Percentiles rank a stretch among this genome's conserved stretches.
Conservation (phyloP, 2,329 filamentous ascomycete species). For the Seiridium unicorne region DNA sequence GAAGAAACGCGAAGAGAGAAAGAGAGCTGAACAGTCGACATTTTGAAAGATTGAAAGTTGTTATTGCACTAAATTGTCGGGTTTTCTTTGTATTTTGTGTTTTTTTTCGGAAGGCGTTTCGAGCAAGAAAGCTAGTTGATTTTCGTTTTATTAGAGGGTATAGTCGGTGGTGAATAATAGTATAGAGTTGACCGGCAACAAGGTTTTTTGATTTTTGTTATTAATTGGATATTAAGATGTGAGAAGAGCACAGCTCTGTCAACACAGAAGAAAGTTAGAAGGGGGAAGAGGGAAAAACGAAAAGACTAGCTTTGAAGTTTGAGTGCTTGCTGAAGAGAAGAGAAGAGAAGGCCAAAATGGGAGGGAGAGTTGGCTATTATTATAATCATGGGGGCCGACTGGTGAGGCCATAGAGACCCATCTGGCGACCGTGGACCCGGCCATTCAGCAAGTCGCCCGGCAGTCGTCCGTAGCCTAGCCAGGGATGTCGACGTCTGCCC, state of each 20-base stretch:
- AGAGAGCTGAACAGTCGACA: slow-evolving; percentile 90
- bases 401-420: slow-evolving; percentile 28
- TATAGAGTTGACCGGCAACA: slow-evolving; percentile 51
- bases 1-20: slow-evolving; percentile 95
- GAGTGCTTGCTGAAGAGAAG: slow-evolving; percentile 66
- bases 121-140: slow-evolving; percentile 55
- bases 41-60: slow-evolving; percentile 50
- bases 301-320: slow-evolving; percentile 52
- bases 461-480: slow-evolving; percentile 16
- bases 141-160: slow-evolving; percentile 42
- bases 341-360: slow-evolving; percentile 37
- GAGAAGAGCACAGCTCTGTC: slow-evolving; percentile 56
- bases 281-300: slow-evolving; percentile 50
- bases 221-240: slow-evolving; percentile 31
- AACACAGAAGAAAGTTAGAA: slow-evolving; percentile 33
- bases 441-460: slow-evolving; percentile 20
- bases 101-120: slow-evolving; percentile 22
- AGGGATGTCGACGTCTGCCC: slow-evolving; percentile 20
- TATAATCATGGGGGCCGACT: slow-evolving; percentile 31
- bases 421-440: slow-evolving; percentile 15
- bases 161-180: slow-evolving; percentile 34
- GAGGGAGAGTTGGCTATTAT: slow-evolving; percentile 39
- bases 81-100: slow-evolving; percentile 19
- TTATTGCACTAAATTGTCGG: slow-evolving; percentile 35
- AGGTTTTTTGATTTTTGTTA: slow-evolving; percentile 29